Conservation (phyloP, 1,284 basidiomycete genomes). For the Schizopora paradoxa region DNA sequence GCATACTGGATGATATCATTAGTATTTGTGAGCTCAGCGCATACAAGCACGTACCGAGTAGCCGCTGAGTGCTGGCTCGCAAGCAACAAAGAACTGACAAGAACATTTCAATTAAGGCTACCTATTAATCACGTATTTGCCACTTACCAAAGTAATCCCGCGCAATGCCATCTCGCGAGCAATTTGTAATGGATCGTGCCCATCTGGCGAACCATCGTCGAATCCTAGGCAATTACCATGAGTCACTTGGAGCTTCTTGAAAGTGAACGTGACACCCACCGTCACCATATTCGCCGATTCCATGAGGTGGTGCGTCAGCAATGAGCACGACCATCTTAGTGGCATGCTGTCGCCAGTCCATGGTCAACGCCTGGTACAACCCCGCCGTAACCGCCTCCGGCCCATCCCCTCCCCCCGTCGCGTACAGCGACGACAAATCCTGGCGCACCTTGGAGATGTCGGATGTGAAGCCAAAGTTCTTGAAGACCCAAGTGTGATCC, state of each 20-base stretch:
- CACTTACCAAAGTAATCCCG: conserved; percentile 82
- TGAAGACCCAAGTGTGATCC: conserved; percentile 89
- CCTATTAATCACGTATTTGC: too few species aligned
- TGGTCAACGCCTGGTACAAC: conserved; percentile 77
- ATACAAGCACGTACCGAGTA: conserved; percentile 62
- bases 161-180: conserved; percentile 85
- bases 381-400: conserved; percentile 98
- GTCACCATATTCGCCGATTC: conserved; percentile 89
- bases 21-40: conserved; percentile 23
- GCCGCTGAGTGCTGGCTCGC: conserved; percentile 93
- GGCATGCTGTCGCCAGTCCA: conserved; percentile 88
- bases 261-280: conserved; percentile 43
- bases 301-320: conserved; percentile 97
- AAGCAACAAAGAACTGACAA: conserved; percentile 96
- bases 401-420: conserved; percentile 94
- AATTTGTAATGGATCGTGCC: conserved; percentile 85
- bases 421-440: conserved; percentile 81
- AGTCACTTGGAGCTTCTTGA: conserved; percentile 13
- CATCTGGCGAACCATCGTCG: conserved; percentile 88
- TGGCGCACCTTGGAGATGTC: conserved; percentile 85
- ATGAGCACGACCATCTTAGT: conserved; percentile 96
- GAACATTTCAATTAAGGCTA: neutral
- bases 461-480: conserved; percentile 92
- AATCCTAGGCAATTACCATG: conserved; percentile 51
- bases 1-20: conserved; percentile 55